Evolutionary conservation across 371 early-diverging fungal species (phyloP).

Genomic region (Sporodiniella umbellata): DNA sequence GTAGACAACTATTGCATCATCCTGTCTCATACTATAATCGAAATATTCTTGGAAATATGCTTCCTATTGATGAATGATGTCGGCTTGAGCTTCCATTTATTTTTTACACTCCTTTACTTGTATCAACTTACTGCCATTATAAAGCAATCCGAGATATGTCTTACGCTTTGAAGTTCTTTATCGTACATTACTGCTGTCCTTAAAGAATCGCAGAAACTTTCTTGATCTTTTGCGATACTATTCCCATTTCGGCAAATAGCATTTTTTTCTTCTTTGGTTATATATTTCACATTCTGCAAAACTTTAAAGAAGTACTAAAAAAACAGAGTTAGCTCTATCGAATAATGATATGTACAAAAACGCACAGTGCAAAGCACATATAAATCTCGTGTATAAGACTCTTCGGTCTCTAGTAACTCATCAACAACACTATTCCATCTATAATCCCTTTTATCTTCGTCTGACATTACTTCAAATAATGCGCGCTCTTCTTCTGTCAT

Average conservation of each 20-base stretch:
- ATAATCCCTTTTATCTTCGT: constrained; percentile 13
- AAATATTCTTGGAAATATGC: constrained; percentile 35
- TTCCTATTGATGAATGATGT: constrained; percentile 22
- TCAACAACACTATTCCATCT: constrained; percentile 15
- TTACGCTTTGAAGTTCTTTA: constrained; percentile 10
- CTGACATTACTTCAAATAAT: background rate
- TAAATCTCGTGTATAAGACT: constrained; percentile 30
- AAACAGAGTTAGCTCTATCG: background rate
- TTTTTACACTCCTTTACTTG: no score
- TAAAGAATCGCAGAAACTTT: constrained; percentile 18
- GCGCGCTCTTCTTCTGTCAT: constrained; percentile 1
- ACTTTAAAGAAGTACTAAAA: constrained; percentile 17
- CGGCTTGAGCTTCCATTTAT: no score
- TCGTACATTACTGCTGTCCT: constrained; percentile 19
- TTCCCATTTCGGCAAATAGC: background rate
- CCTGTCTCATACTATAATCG: constrained; percentile 42
- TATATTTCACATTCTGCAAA: background rate
- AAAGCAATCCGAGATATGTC: constrained; percentile 35
- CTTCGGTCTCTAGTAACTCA: constrained; percentile 42
- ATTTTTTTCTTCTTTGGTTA: background rate
- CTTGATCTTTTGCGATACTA: constrained; percentile 9
- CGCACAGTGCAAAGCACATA: constrained; percentile 36
- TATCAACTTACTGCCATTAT: constrained; percentile 38
- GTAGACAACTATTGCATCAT: constrained; percentile 29
- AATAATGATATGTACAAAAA: background rate